A percentile compares a stretch with the other conserved stretches of the same genome.
Conservation (phyloP, 179 eudicot genomes). For the Heliamphora pulchella region DNA sequence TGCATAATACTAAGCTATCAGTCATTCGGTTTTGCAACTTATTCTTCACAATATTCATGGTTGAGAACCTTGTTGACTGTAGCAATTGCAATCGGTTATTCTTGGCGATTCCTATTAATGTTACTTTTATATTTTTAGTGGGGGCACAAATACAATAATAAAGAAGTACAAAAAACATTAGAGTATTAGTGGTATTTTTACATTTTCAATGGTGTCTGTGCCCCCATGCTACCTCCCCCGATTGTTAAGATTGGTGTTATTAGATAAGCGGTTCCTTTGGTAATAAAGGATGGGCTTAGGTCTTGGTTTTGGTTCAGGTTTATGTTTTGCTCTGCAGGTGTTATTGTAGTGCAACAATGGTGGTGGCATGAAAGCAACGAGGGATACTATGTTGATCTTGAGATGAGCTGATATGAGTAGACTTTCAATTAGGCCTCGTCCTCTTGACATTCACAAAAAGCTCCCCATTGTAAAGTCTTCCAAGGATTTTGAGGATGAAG, state of each 20-base stretch:
- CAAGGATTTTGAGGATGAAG: constrained; percentile 94
- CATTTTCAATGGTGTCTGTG: no score
- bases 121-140: no score
- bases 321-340: background rate
- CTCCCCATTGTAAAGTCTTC: constrained; percentile 83
- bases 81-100: no score
- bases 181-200: no score
- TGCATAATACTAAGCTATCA: no score
- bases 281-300: background rate
- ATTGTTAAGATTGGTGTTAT: background rate
- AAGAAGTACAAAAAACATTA: no score
- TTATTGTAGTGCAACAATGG: constrained; percentile 10
- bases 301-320: background rate
- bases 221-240: no score
- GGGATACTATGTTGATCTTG: constrained; percentile 14
- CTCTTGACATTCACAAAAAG: constrained; percentile 92
- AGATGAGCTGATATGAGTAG: constrained; percentile 64
- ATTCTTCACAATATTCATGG: no score
- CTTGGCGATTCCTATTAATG: no score
- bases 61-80: no score
- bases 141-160: no score
- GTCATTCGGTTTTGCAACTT: no score
- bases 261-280: background rate
- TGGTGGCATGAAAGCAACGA: constrained; percentile 13
- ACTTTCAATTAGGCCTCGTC: constrained; percentile 87